These are phyloP conservation scores for Hypomontagnella submonticulosa DNA, from an alignment of 495 filamentous ascomycete species.

Conservation along the genomic window DNA sequence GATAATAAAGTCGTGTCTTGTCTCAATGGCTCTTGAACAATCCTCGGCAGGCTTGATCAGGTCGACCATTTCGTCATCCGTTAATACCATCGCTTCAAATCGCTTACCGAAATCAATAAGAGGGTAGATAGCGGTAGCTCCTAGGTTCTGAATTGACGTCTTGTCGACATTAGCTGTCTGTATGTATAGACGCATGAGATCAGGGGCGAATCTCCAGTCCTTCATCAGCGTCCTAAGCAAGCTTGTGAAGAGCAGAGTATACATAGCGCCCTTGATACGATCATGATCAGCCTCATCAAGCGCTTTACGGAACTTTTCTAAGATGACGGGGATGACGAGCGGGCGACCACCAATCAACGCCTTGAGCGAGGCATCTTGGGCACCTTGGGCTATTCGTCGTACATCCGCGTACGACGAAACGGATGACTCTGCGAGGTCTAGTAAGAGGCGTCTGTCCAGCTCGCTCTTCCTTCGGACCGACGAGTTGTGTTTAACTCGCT, in stretches of 20 bases:
- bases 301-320: conserved; percentile 82
- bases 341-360: conserved; percentile 85
- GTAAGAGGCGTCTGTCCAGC: conserved; percentile 81
- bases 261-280: conserved; percentile 93
- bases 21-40: conserved; percentile 69
- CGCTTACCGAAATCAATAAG: conserved; percentile 92
- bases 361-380: conserved; percentile 94
- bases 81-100: conserved; percentile 84
- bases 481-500: conserved; percentile 92
- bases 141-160: conserved; percentile 90
- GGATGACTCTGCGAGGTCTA: conserved; percentile 90
- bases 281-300: conserved; percentile 84
- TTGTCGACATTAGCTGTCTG: conserved; percentile 90
- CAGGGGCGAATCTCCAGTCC: conserved; percentile 93
- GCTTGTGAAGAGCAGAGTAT: conserved; percentile 86
- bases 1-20: conserved; percentile 75
- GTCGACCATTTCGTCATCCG: conserved; percentile 77
- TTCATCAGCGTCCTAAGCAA: conserved; percentile 86
- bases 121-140: conserved; percentile 79
- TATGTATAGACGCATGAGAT: conserved; percentile 87
- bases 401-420: conserved; percentile 97
- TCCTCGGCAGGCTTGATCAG: conserved; percentile 78
- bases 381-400: conserved; percentile 88
- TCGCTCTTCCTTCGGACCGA: conserved; percentile 84
- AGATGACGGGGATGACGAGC: conserved; percentile 86